Evolutionary conservation across 2,329 filamentous ascomycete genomes (phyloP).

Genomic region (Emmonsiellopsis sp.): DNA sequence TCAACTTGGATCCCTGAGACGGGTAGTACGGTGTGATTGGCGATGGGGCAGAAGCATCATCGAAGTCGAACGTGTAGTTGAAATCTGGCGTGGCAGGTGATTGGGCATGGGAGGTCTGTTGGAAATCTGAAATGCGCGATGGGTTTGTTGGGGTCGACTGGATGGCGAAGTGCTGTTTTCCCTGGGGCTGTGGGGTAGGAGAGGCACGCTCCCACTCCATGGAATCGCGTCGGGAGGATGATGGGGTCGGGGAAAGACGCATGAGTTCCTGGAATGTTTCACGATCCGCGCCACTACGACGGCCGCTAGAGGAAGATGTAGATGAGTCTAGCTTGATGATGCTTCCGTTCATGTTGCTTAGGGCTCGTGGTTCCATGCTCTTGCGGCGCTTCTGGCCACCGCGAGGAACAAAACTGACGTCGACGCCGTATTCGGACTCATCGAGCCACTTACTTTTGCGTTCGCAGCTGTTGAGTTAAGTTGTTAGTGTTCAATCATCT

Average conservation of each 20-base stretch:
- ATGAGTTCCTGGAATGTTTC: constrained; percentile 25
- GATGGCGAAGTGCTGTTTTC: not conserved
- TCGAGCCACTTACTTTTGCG: constrained; percentile 68
- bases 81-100: constrained; percentile 2
- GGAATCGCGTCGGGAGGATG: constrained; percentile 9
- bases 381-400: constrained; percentile 64
- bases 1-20: constrained; percentile 31
- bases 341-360: constrained; percentile 60
- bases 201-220: constrained; percentile 1
- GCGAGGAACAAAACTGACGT: constrained; percentile 57
- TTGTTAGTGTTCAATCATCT: constrained; percentile 9
- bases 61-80: constrained; percentile 22
- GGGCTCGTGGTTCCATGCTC: constrained; percentile 67
- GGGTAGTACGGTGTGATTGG: constrained; percentile 39
- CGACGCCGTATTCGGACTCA: constrained; percentile 59
- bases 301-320: constrained; percentile 19
- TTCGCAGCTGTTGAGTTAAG: constrained; percentile 50
- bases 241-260: constrained; percentile 24
- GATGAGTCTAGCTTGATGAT: constrained; percentile 35
- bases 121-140: not conserved
- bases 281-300: constrained; percentile 20
- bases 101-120: not conserved
- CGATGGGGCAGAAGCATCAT: constrained; percentile 31
- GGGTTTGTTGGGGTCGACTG: not conserved
- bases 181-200: not conserved